Evolutionary conservation across 2,329 filamentous ascomycete species (phyloP).

Genomic region (Cadophora sp.): DNA sequence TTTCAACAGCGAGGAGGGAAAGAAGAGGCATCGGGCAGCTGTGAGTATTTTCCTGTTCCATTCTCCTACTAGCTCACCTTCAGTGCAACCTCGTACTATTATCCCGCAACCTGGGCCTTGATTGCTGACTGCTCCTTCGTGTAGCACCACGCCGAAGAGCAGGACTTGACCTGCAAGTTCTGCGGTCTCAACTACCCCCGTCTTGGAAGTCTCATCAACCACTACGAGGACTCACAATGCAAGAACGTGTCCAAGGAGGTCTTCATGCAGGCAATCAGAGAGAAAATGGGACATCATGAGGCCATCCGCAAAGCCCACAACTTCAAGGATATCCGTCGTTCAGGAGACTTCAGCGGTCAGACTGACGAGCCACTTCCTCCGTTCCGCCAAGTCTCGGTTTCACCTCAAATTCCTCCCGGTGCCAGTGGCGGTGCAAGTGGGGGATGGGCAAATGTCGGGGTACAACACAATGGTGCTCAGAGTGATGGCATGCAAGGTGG

Average conservation of each 20-base stretch:
- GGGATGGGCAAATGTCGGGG: background rate
- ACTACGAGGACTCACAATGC: slow-evolving; percentile 35
- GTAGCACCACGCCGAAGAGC: slow-evolving; percentile 33
- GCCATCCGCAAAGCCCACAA: slow-evolving; percentile 7
- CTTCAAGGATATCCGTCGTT: slow-evolving; percentile 18
- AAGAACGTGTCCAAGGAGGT: slow-evolving; percentile 11
- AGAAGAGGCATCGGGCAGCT: slow-evolving; percentile 25
- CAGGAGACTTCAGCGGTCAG: slow-evolving; percentile 1
- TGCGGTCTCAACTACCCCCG: slow-evolving; percentile 34
- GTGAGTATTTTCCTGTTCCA: background rate
- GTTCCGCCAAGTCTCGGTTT: background rate
- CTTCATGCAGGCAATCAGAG: slow-evolving; percentile 20
- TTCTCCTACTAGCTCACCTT: background rate
- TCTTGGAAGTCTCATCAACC: slow-evolving; percentile 36
- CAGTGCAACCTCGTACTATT: background rate
- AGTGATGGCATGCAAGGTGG: background rate
- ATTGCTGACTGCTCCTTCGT: background rate
- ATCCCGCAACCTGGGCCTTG: too few species aligned
- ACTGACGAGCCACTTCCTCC: slow-evolving; percentile 12
- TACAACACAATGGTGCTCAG: background rate
- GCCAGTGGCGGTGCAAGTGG: background rate
- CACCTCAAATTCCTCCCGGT: background rate
- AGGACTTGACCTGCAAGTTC: slow-evolving; percentile 33
- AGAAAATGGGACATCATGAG: slow-evolving; percentile 13
- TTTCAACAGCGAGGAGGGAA: slow-evolving; percentile 22